Evolutionary conservation across 257 asterid genomes (phyloP).

Genomic region (Handroanthus guayacan): DNA sequence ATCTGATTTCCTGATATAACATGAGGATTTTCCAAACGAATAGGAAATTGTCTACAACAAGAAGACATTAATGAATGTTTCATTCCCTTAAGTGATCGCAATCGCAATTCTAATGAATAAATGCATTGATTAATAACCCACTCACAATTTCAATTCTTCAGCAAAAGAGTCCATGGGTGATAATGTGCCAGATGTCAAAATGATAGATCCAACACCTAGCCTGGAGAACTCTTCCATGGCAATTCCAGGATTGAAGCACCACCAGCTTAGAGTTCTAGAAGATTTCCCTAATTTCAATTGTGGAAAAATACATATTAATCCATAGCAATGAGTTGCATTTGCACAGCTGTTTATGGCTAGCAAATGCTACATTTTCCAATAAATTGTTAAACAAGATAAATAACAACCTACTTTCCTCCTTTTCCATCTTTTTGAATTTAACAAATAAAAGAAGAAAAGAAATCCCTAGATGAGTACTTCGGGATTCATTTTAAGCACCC

Average conservation of each 20-base stretch:
- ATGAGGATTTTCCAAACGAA: constrained; percentile 98
- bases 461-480: constrained; percentile 9
- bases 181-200: constrained; percentile 98
- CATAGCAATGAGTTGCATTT: constrained; percentile 34
- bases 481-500: constrained; percentile 11
- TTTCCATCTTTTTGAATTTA: neutral
- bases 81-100: constrained; percentile 20
- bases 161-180: constrained; percentile 99
- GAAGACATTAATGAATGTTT: constrained; percentile 33
- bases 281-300: constrained; percentile 59
- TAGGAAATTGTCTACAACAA: constrained; percentile 76
- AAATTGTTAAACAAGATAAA: constrained; percentile 26
- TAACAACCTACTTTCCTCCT: constrained; percentile 15
- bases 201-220: constrained; percentile 86
- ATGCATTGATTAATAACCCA: constrained; percentile 27
- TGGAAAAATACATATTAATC: constrained; percentile 33
- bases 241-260: constrained; percentile 99
- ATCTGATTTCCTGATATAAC: constrained; percentile 90
- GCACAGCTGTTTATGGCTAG: constrained; percentile 27
- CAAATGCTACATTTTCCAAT: constrained; percentile 24
- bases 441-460: constrained; percentile 16
- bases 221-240: constrained; percentile 90
- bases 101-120: constrained; percentile 26
- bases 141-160: constrained; percentile 89
- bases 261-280: constrained; percentile 94